A percentile compares a stretch with the other conserved stretches of the same genome.
Evolutionary conservation across 768 basidiomycete species (phyloP).

Genomic region (Nidularia sp.): DNA sequence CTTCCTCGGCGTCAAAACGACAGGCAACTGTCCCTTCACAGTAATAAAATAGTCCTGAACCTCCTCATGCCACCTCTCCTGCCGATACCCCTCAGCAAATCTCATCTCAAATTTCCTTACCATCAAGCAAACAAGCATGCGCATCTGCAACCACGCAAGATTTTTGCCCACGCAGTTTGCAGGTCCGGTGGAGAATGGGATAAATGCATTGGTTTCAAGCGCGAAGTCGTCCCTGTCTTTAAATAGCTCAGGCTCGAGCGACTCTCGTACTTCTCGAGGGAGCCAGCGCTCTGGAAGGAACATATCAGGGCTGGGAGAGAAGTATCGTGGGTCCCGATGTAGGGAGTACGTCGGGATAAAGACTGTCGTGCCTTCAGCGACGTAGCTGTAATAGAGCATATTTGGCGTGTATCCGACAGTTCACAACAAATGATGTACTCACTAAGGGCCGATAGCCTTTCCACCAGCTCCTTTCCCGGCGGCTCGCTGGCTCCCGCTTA

Average conservation of each 20-base stretch:
- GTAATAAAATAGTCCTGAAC: conserved; percentile 30
- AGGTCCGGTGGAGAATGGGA: conserved; percentile 39
- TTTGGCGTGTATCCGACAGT: no score
- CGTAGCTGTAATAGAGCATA: conserved; percentile 25
- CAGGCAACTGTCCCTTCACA: conserved; percentile 23
- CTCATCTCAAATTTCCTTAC: conserved; percentile 32
- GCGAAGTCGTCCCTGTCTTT: conserved; percentile 8
- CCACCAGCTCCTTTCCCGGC: conserved; percentile 29
- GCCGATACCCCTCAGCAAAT: conserved; percentile 26
- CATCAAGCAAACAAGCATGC: conserved; percentile 30
- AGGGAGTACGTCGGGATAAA: conserved; percentile 39
- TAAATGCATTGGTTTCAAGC: conserved; percentile 28
- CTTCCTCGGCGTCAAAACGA: conserved; percentile 23
- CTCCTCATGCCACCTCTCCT: conserved; percentile 23
- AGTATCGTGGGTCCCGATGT: conserved; percentile 42
- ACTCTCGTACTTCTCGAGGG: conserved; percentile 9
- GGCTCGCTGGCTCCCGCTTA: conserved; percentile 42
- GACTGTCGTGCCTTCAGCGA: conserved; percentile 40
- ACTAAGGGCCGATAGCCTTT: conserved; percentile 5
- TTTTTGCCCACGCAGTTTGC: conserved; percentile 38
- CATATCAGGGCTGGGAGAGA: conserved; percentile 36
- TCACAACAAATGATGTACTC: no score
- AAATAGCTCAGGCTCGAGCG: conserved; percentile 29
- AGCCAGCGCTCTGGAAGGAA: conserved; percentile 42
- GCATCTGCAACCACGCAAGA: conserved; percentile 35